These are phyloP conservation scores for Yamadazyma siamensis DNA, from an alignment of 1,139 yeast genomes.

Conservation along the genomic window DNA sequence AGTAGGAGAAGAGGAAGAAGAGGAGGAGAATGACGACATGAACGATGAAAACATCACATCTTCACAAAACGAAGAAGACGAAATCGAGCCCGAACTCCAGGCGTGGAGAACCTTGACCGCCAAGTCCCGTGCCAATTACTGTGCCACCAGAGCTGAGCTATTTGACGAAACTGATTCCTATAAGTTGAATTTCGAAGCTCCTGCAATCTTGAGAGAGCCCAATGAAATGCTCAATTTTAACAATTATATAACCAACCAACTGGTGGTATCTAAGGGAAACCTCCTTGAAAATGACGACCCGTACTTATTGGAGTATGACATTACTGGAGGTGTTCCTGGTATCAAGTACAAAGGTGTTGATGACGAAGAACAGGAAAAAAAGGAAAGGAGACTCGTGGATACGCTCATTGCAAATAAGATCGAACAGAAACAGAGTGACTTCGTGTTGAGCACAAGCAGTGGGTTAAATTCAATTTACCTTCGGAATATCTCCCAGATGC, in stretches of 20 bases:
- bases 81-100: constrained; percentile 58
- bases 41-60: constrained; percentile 20
- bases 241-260: constrained; percentile 43
- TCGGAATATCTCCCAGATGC: constrained; percentile 73
- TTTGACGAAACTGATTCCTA: constrained; percentile 47
- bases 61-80: constrained; percentile 51
- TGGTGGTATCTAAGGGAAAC: constrained; percentile 40
- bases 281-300: constrained; percentile 61
- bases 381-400: constrained; percentile 50
- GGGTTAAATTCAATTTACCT: constrained; percentile 64
- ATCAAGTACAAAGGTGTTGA: constrained; percentile 51
- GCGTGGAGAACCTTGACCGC: constrained; percentile 84
- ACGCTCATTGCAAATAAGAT: constrained; percentile 19
- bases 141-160: constrained; percentile 63
- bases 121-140: constrained; percentile 71
- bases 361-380: constrained; percentile 40
- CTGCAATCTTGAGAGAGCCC: constrained; percentile 63
- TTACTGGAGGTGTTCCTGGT: constrained; percentile 76
- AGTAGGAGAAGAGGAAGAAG: constrained; percentile 23
- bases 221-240: constrained; percentile 56
- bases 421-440: constrained; percentile 27
- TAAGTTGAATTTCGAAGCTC: constrained; percentile 60
- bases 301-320: constrained; percentile 79
- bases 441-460: constrained; percentile 34
- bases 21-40: constrained; percentile 21